A percentile compares a stretch with the other conserved stretches of the same genome.
phyloP scores from a whole-genome alignment of 495 filamentous ascomycete genomes.

The Podospora pseudocomata region DNA sequence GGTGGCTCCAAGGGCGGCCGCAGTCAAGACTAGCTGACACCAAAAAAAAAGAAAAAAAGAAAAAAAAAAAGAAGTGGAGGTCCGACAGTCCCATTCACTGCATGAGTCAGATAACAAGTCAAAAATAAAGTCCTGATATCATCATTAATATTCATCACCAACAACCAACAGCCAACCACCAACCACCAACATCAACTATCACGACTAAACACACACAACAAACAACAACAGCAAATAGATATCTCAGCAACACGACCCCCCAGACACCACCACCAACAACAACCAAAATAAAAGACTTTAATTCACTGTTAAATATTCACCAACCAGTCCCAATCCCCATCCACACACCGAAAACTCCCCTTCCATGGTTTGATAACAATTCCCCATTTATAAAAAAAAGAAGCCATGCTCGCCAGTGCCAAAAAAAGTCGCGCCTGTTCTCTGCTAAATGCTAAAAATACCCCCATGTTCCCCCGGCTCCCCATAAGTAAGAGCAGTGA shows the following conservation, averaged over 20 bases:
- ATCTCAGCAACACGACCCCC: neutral
- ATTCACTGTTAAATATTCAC: no score
- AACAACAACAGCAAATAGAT: neutral
- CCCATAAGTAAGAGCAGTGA: neutral
- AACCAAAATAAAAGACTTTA: neutral
- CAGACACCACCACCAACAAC: neutral
- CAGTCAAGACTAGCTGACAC: no score
- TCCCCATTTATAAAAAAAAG: no score
- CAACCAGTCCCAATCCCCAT: no score
- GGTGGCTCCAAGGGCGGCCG: no score
- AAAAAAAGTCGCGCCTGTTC: no score
- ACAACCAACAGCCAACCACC: neutral
- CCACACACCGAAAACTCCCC: no score
- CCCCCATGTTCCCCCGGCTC: neutral
- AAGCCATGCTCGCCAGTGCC: no score
- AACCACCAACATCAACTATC: neutral
- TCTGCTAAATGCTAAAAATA: no score
- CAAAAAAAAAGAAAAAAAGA: neutral
- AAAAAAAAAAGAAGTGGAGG: neutral
- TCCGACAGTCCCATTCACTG: no score
- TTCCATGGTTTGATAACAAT: no score
- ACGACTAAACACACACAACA: neutral
- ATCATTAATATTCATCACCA: neutral
- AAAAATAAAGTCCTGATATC: neutral
- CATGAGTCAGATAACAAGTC: no score